Percentiles rank a stretch among this genome's conserved stretches.
These are phyloP conservation scores for Uronychia setigera DNA, from an alignment of 73 alveolate genomes.

Conservation along the genomic window DNA sequence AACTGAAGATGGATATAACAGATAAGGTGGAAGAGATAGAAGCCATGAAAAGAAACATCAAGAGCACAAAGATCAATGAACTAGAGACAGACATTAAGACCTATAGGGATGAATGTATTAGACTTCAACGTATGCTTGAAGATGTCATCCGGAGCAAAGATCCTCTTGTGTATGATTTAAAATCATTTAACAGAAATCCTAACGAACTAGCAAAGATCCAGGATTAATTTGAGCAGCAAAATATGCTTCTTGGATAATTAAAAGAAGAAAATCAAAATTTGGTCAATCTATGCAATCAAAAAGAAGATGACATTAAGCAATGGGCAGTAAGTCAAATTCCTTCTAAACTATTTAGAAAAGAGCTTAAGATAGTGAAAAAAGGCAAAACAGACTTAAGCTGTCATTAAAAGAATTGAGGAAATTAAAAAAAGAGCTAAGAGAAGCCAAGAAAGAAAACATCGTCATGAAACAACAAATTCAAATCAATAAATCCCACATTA, in stretches of 20 bases:
- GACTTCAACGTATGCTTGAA: conserved; percentile 66
- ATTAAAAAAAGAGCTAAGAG: conserved; percentile 8
- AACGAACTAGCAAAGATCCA: conserved; percentile 45
- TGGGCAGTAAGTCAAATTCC: conserved; percentile 34
- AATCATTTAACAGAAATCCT: conserved; percentile 50
- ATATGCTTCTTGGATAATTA: conserved; percentile 6
- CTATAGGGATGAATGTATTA: conserved; percentile 70
- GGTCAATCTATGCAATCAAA: conserved; percentile 21
- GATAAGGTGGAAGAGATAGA: conserved; percentile 56
- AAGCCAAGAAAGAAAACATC: conserved; percentile 5
- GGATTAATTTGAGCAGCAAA: conserved; percentile 43
- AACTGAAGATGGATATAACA: conserved; percentile 26
- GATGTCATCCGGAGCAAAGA: conserved; percentile 59
- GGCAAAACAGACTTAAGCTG: not conserved
- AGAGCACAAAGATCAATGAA: conserved; percentile 59
- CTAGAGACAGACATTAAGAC: conserved; percentile 63
- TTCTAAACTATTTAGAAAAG: conserved; percentile 12
- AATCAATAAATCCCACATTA: not conserved
- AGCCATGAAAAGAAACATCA: conserved; percentile 50
- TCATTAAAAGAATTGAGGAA: conserved; percentile 10
- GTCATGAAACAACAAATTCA: not conserved
- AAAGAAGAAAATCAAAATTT: conserved; percentile 29
- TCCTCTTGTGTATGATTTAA: conserved; percentile 58
- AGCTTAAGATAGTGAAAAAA: conserved; percentile 28
- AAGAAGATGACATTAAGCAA: conserved; percentile 31